Evolutionary conservation across 148 eudicot species (phyloP).

Genomic region (Arbutus unedo): DNA sequence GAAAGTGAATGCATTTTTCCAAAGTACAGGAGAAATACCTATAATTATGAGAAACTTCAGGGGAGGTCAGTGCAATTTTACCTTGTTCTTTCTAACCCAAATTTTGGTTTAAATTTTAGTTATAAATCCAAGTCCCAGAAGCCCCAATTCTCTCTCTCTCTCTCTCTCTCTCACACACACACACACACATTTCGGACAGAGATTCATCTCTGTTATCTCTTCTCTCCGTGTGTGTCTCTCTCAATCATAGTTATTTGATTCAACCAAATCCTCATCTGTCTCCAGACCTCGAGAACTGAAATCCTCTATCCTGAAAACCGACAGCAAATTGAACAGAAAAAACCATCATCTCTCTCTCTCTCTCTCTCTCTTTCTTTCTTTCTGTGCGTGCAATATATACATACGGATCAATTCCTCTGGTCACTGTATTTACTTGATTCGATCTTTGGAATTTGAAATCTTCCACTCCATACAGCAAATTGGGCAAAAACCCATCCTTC

Average conservation of each 20-base stretch:
- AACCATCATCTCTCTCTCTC: not conserved
- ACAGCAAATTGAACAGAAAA: not conserved
- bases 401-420: not conserved
- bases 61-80: no score
- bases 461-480: not conserved
- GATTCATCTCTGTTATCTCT: not conserved
- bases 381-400: not conserved
- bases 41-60: no score
- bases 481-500: not conserved
- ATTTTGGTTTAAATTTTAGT: no score
- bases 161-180: no score
- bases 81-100: no score
- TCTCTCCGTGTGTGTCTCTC: not conserved
- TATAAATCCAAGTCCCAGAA: no score
- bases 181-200: not conserved
- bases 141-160: no score
- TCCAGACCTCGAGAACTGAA: not conserved
- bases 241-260: not conserved
- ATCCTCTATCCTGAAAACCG: not conserved
- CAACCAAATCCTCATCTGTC: not conserved
- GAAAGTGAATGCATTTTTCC: no score
- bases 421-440: not conserved
- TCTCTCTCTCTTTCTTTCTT: not conserved
- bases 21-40: no score
- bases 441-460: not conserved